Conservation (phyloP, 306 rosid species). For the Malus fusca region DNA sequence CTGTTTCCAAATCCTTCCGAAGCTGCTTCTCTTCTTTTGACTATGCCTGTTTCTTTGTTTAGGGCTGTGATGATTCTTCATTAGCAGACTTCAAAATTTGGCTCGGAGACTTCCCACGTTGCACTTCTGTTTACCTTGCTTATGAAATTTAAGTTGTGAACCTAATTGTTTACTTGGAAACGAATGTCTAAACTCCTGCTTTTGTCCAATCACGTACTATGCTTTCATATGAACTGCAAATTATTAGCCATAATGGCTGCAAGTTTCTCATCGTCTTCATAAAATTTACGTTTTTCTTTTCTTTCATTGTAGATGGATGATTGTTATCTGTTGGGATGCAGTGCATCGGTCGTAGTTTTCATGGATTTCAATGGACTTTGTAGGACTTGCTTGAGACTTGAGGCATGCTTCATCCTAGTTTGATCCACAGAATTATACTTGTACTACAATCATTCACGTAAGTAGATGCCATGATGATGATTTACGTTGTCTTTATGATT, state of each 20-base stretch:
- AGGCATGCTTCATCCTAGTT: slow-evolving; percentile 3
- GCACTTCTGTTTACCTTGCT: slow-evolving; percentile 19
- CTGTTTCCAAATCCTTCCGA: not conserved
- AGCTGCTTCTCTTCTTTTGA: slow-evolving; percentile 28
- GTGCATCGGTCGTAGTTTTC: slow-evolving; percentile 45
- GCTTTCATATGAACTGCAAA: slow-evolving; percentile 1
- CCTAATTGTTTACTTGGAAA: not conserved
- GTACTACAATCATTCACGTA: not conserved
- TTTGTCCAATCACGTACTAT: not conserved
- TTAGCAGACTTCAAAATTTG: slow-evolving; percentile 35
- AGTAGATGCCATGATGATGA: not conserved
- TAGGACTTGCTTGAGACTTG: slow-evolving; percentile 29
- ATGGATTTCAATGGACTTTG: slow-evolving; percentile 49
- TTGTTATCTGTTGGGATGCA: slow-evolving; percentile 53
- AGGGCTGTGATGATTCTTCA: slow-evolving; percentile 67
- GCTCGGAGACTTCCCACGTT: slow-evolving; percentile 51
- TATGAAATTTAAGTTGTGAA: slow-evolving; percentile 16
- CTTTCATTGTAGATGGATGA: slow-evolving; percentile 87
- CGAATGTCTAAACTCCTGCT: not conserved
- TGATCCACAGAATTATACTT: not conserved
- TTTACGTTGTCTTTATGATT: not conserved
- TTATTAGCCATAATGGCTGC: not conserved
- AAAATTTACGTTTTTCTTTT: slow-evolving; percentile 26
- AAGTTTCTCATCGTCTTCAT: not conserved
- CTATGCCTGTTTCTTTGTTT: slow-evolving; percentile 51